Base-by-base conservation (phyloP, 345 rosid genomes). In the Citrus medica region DNA sequence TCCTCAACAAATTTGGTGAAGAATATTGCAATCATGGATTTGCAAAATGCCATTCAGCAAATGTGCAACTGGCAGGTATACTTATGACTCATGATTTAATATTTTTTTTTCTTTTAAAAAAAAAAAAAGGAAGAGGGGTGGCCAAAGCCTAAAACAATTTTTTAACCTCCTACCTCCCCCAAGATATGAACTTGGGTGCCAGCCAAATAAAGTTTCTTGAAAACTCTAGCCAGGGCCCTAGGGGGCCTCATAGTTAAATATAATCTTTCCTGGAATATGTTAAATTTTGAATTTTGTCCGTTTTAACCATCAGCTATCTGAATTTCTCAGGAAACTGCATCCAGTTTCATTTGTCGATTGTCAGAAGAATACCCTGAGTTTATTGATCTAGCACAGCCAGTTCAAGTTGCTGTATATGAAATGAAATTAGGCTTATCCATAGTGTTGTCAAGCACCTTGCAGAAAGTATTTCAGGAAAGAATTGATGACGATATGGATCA, bases 341-440 rank as follows among this genome's bases (percentile, higher is more conserved):
- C 83, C 64, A 80, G 89, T 69, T 92, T 93, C 68, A 80, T 91
- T 71, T 84, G 89, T 64, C 90, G 86, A 66, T 79, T 95, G 71
- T 86, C 94, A 71, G 84, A 71, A 59, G 95, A 90, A 60, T 92
- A 93, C 76, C 64, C 82, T 4, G 97, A 90, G 62, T 93, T 90
- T 77, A 70, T 82, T 76, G 99, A 95, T 84, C 75, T 93, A 75
- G 85, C 86, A 73, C 97, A 91, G 76, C 99, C 99, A 79, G 81
- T 93, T 84, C 99, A 93, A 87, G 99, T 95, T 77, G 93, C 98
- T 64, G 83, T 92, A 35, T 95, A 91, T 55, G 97, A 95, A 87
- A 93, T 95, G 90, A 95, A 95, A 80, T 76, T 93, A 76, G 99
- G 98, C 66, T 77, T 94, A 64, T 88, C 96, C 32, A 83, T 95